These are phyloP conservation scores for Seiridium cupressi DNA, from an alignment of 2,329 filamentous ascomycete genomes.

Conservation along the genomic window DNA sequence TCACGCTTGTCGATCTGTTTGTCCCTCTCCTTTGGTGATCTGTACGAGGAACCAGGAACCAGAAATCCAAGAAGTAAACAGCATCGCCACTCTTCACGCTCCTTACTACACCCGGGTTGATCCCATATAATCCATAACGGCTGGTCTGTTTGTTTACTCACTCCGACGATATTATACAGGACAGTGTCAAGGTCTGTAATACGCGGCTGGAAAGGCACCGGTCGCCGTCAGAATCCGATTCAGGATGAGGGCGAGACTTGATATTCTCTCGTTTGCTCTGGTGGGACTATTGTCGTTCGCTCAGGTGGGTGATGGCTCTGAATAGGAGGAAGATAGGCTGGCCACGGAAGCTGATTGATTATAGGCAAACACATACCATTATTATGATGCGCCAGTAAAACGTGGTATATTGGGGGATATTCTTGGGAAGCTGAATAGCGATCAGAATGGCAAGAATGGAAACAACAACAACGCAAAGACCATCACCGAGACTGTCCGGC, in stretches of 20 bases:
- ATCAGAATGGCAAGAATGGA: slow-evolving; percentile 11
- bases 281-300: slow-evolving; percentile 20
- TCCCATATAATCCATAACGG: slow-evolving; percentile 16
- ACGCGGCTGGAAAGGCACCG: slow-evolving; percentile 1
- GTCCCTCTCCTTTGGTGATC: slow-evolving; percentile 4
- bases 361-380: slow-evolving; percentile 17
- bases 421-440: slow-evolving; percentile 14
- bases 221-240: background rate
- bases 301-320: slow-evolving; percentile 16
- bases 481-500: slow-evolving; percentile 29
- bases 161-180: background rate
- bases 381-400: slow-evolving; percentile 18
- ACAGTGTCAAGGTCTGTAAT: background rate
- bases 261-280: slow-evolving; percentile 12
- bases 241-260: slow-evolving; percentile 8
- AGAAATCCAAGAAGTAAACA: slow-evolving; percentile 11
- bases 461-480: slow-evolving; percentile 18
- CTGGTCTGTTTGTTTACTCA: slow-evolving; percentile 22
- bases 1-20: slow-evolving; percentile 7
- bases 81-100: slow-evolving; percentile 17
- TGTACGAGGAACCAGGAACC: background rate
- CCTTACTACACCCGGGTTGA: slow-evolving; percentile 2
- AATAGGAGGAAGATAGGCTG: background rate
- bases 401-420: slow-evolving; percentile 22
- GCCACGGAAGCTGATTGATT: slow-evolving; percentile 10